These are phyloP conservation scores for Suillus fuscotomentosus DNA, from an alignment of 768 basidiomycete species.

Conservation along the genomic window DNA sequence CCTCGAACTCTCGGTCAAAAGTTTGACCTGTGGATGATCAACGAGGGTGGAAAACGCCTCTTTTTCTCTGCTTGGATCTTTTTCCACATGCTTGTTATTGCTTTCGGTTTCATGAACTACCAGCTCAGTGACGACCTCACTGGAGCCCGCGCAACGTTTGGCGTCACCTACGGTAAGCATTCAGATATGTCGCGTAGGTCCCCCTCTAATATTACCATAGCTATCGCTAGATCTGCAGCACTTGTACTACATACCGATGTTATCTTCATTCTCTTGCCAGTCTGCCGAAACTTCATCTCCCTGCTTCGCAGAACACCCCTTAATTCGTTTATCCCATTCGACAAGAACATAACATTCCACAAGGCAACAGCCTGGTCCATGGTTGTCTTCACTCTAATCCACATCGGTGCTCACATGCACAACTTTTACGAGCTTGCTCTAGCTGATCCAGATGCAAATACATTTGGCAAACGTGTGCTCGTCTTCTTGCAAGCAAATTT, in stretches of 20 bases:
- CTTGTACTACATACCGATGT: slow-evolving; percentile 90
- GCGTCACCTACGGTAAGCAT: slow-evolving; percentile 70
- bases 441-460: slow-evolving; percentile 51
- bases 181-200: background rate
- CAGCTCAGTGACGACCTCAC: slow-evolving; percentile 73
- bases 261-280: slow-evolving; percentile 89
- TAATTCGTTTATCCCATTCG: slow-evolving; percentile 86
- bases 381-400: slow-evolving; percentile 70
- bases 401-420: slow-evolving; percentile 82
- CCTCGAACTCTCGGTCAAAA: slow-evolving; percentile 43
- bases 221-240: slow-evolving; percentile 84
- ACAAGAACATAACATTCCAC: slow-evolving; percentile 90
- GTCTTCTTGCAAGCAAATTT: slow-evolving; percentile 84
- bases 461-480: slow-evolving; percentile 50
- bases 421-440: slow-evolving; percentile 74
- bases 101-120: slow-evolving; percentile 78
- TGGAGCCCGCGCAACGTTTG: slow-evolving; percentile 67
- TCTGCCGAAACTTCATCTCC: slow-evolving; percentile 95
- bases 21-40: slow-evolving; percentile 86
- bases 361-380: slow-evolving; percentile 92
- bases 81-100: slow-evolving; percentile 75
- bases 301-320: slow-evolving; percentile 82
- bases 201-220: slow-evolving; percentile 35
- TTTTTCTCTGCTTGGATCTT: slow-evolving; percentile 83
- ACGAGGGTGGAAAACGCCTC: slow-evolving; percentile 78